Base-by-base conservation (phyloP, 1,284 basidiomycete species). In the Amylostereum chailletii region DNA sequence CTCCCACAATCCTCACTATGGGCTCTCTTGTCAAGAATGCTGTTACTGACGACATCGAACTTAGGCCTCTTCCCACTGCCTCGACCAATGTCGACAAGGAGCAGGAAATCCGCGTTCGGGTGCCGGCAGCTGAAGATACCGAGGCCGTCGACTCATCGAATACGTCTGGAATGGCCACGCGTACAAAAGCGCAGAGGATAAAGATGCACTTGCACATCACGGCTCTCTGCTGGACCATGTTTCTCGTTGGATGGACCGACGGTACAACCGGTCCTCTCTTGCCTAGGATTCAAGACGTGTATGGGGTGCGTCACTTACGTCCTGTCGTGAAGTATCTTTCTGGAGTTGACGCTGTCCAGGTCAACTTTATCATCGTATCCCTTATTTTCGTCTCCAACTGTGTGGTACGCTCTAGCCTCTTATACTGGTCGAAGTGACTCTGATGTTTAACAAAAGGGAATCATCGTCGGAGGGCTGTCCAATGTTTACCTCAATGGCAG, bases 191-290 rank as follows among this genome's bases (percentile, higher is more conserved):
- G 5, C n/a, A 45, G 33, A 45, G 26, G 44, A 34, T 19, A 34
- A 19, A 10, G 5, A 45, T 19, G 32, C 34, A 29, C 71, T 19
- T 43, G n/a, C 71, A 73, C 49, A 69, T 73, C 48, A 55, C 58
- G 2, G 55, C 68, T 1, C 55, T 75, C 4, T 72, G 68, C 56
- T 72, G 61, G 57, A 57, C 62, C 10, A 55, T 72, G 34, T 72
- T 72, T 46, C 53, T 79, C 5, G 65, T 68, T 4, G 81, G 81
- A 3, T 82, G 79, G 78, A 82, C 80, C 57, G 81, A 83, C 58
- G 78, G 75, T 3, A 71, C 73, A n/a, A 72, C 74, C n/a, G 80
- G 79, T 0, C 79, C 81, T 1, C 63, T 83, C 6, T 60, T 83
- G 1, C 80, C 79, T 27, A 65, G 68, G 1, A 71, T 83, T 9